Evolutionary conservation across 192 early-diverging fungal genomes (phyloP), one percentile per base, ranked within the genome.

Genomic region (Gamsiella multidivaricata): DNA sequence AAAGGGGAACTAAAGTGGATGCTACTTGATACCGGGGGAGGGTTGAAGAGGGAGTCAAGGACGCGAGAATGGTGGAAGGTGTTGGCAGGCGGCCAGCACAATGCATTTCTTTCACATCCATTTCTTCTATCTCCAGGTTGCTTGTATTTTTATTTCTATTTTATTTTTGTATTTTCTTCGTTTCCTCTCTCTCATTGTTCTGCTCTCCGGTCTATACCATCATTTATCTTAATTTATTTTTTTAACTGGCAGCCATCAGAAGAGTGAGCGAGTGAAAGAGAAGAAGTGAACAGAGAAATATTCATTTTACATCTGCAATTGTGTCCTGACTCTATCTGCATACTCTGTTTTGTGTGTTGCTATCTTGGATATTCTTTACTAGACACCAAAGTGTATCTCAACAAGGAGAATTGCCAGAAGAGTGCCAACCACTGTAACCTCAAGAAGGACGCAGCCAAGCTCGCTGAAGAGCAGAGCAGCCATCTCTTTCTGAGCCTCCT

Each of bases 361-460:
- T 29, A 18, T 41, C 3, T 3, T 41, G 18, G 45, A 23, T 39
- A 36, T 34, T 5, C 12, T 50, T 50, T 49, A 10, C 18, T 74
- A 87, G 85, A 87, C 18, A 57, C 68, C 39, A 65, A 81, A 20
- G 84, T 89, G 49, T 89, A 85, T 59, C 65, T 89, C 28, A 83
- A 85, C 61, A 79, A 82, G 55, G 85, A 89, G 25, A 79, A 82
- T 18, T 83, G 87, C 43, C 86, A 89, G 61, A 89, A 86, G 50
- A 84, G 85, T 26, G 90, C 93, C 10, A 88, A 88, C 57, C 89
- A 88, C 15, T 94, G 92, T 78, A 96, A 96, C 65, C 83, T 89
- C 32, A 86, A 89, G 56, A 96, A 93, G 63, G 89, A 90, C 29
- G 87, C 85, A 3, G 70, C 86, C 25, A 91, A 91, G 61, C 82